Evolutionary conservation across 202 grass and related monocot species (phyloP).

Genomic region (Zizania palustris): DNA sequence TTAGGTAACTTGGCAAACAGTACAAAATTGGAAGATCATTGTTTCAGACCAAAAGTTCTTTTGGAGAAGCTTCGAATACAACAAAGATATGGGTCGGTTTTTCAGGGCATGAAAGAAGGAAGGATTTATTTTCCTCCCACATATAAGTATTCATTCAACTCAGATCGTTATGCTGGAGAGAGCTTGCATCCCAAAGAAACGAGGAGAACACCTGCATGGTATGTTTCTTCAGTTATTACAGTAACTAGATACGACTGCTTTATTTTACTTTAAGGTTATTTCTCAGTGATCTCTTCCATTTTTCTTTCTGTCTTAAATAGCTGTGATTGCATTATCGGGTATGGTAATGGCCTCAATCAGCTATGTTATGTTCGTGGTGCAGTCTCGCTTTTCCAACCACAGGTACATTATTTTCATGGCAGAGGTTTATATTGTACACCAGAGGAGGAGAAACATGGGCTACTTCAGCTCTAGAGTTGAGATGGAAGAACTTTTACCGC

Average conservation of each 20-base stretch:
- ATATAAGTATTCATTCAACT: slow-evolving; percentile 93
- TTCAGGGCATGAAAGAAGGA: slow-evolving; percentile 79
- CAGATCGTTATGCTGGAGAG: slow-evolving; percentile 79
- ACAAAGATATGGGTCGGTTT: slow-evolving; percentile 80
- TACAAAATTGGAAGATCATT: neutral
- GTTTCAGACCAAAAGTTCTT: neutral
- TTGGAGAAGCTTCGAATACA: slow-evolving; percentile 76
- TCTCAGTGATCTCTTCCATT: slow-evolving; percentile 7
- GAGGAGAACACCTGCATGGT: slow-evolving; percentile 89
- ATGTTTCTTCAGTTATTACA: slow-evolving; percentile 29
- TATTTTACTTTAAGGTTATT: neutral
- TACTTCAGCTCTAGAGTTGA: slow-evolving; percentile 74
- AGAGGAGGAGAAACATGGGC: slow-evolving; percentile 57
- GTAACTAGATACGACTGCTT: neutral
- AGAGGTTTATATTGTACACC: slow-evolving; percentile 40
- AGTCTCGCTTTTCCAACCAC: slow-evolving; percentile 43
- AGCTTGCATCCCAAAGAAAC: slow-evolving; percentile 74
- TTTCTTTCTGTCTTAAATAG: slow-evolving; percentile 23
- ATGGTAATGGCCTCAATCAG: slow-evolving; percentile 69
- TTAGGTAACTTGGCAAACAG: neutral
- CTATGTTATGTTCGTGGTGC: slow-evolving; percentile 72
- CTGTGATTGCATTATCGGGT: slow-evolving; percentile 85
- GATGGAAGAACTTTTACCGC: slow-evolving; percentile 84
- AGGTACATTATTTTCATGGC: too few species aligned
- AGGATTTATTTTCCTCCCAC: slow-evolving; percentile 41